Base-by-base conservation (phyloP, 768 basidiomycete genomes). In the Tulasnella sp. region DNA sequence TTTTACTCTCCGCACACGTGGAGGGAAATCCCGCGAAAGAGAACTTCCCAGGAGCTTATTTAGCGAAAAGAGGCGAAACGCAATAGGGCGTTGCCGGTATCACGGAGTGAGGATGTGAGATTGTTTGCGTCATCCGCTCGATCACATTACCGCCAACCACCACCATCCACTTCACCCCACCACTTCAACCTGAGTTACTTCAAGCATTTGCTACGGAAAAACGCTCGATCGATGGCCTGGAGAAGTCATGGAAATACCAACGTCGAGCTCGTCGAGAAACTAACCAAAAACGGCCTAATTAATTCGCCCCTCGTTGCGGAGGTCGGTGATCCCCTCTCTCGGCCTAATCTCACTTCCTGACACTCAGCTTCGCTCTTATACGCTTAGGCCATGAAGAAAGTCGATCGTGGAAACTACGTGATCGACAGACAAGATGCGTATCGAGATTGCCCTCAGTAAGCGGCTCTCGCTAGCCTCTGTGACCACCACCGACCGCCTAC, bases 371-470 rank as follows among this genome's bases (percentile, higher is more conserved):
- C 10, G 73, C 39, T 57, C 26, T 72, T 32, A 23, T 1, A 48
- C 5, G 2, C 71, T 6, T 80, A 93, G 90, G 93, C 92, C 0
- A 93, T 93, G 92, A 81, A 85, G 20, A 84, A 84, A 37, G 90
- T 92, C 26, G 92, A 94, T 83, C 87, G 93, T 46, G 89, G 87
- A 35, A 89, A 92, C 82, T 94, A 91, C 81, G 91, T 93, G 15
- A 83, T 83, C 4, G 81, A 85, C 70, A 82, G 81, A 37, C 18
- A 42, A 0, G 85, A 86, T n/a, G 92, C 93, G 5, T 96, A 96
- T 78, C 85, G 89, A 42, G 94, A 95, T 82, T 90, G 91, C 0
- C 94, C 94, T 5, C 91, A 93, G 91, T 92, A 83, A 77, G 84
- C 81, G 15, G 44, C 44, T 23, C 70, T 37, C 15, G 20, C 48